Conservation (phyloP, 257 asterid species). For the Solanum acaule region DNA sequence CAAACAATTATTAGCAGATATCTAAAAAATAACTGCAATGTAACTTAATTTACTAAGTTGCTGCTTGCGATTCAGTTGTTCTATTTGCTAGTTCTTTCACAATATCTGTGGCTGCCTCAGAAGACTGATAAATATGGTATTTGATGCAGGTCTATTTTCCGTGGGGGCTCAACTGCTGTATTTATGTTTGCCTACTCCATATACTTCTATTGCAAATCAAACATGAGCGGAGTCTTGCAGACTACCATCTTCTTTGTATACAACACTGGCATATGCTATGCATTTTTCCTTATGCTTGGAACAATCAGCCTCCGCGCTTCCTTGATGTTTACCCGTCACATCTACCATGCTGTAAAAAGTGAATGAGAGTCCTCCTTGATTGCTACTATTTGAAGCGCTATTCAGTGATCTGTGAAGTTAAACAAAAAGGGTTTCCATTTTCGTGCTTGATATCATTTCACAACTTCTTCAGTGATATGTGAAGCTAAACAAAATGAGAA, state of each 20-base stretch:
- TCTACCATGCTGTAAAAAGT: conserved; percentile 57
- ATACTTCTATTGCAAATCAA: conserved; percentile 54
- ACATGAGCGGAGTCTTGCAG: conserved; percentile 63
- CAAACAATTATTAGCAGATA: neutral
- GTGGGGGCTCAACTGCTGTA: conserved; percentile 75
- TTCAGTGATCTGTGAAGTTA: neutral
- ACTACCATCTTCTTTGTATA: conserved; percentile 52
- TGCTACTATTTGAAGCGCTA: neutral
- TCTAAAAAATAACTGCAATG: neutral
- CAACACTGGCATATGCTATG: conserved; percentile 62
- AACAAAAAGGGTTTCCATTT: neutral
- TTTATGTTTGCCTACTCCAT: conserved; percentile 57
- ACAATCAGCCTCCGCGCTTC: conserved; percentile 57
- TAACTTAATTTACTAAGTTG: neutral
- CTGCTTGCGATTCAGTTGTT: neutral
- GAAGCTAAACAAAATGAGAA: neutral
- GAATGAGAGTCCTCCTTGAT: conserved; percentile 29
- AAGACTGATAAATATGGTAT: neutral
- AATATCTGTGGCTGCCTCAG: neutral
- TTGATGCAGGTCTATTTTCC: conserved; percentile 57
- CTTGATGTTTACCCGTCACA: conserved; percentile 42
- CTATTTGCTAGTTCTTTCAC: neutral
- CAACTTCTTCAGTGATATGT: neutral
- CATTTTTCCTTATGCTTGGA: conserved; percentile 71
- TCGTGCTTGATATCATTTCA: neutral